Evolutionary conservation across 352 stramenopile genomes (phyloP).

Genomic region (Pythium sp.): DNA sequence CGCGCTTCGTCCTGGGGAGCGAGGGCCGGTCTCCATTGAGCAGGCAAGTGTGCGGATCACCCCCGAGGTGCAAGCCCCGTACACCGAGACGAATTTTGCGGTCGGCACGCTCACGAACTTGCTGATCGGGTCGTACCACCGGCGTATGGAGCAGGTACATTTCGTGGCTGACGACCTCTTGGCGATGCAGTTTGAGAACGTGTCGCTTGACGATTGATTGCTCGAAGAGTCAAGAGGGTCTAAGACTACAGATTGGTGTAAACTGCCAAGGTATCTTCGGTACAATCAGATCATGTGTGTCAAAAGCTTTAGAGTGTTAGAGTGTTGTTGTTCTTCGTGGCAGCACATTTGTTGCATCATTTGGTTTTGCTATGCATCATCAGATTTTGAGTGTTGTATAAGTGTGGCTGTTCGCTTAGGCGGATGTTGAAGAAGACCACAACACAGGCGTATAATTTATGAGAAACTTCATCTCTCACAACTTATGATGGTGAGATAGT

Average conservation of each 20-base stretch:
- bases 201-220: background rate
- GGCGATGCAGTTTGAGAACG: slow-evolving; percentile 6
- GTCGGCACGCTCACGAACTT: slow-evolving; percentile 12
- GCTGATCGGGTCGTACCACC: slow-evolving; percentile 15
- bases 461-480: too few relatives aligned
- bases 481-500: background rate
- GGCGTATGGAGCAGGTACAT: slow-evolving; percentile 10
- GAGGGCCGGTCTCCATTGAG: background rate
- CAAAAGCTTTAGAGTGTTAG: too few relatives aligned
- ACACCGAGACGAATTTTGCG: background rate
- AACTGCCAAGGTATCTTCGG: background rate
- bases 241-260: background rate
- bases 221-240: background rate
- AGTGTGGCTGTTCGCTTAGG: too few relatives aligned
- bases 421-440: slow-evolving; percentile 13
- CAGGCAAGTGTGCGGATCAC: slow-evolving; percentile 12
- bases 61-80: slow-evolving; percentile 1
- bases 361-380: too few relatives aligned
- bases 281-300: too few relatives aligned
- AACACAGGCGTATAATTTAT: too few relatives aligned
- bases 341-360: too few relatives aligned
- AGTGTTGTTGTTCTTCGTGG: too few relatives aligned
- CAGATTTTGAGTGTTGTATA: too few relatives aligned
- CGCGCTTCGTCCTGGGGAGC: background rate
- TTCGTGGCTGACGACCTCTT: slow-evolving; percentile 9